phyloP scores from a whole-genome alignment of 768 basidiomycete genomes.

The Suillus occidentalis region DNA sequence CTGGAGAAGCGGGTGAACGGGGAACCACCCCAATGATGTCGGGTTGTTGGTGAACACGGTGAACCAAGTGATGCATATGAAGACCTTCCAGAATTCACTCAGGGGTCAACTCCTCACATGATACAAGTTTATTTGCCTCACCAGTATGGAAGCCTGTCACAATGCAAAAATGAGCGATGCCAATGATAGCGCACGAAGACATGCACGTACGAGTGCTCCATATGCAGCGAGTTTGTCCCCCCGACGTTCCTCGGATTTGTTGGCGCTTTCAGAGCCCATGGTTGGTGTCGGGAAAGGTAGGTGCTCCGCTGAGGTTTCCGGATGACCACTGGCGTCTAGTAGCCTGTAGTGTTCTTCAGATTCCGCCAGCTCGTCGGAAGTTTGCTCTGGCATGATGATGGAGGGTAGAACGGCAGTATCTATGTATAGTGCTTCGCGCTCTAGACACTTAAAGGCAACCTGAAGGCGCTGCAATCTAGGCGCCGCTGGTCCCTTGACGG shows the following conservation, averaged over 20 bases:
- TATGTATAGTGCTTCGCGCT: background rate
- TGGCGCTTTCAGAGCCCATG: conserved; percentile 25
- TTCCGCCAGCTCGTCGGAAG: background rate
- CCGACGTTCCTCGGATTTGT: conserved; percentile 38
- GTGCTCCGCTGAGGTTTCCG: background rate
- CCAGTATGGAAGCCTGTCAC: conserved; percentile 17
- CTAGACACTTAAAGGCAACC: background rate
- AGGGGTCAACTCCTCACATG: conserved; percentile 6
- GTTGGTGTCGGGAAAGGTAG: background rate
- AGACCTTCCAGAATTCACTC: conserved; percentile 30
- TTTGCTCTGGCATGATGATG: conserved; percentile 1
- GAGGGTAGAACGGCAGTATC: background rate
- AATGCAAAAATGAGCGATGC: background rate
- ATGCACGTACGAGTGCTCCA: conserved; percentile 38
- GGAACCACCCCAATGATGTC: conserved; percentile 55
- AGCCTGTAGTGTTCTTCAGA: conserved; percentile 20
- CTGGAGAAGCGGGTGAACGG: conserved; percentile 65
- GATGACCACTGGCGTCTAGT: conserved; percentile 6
- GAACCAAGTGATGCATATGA: conserved; percentile 45
- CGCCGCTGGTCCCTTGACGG: background rate
- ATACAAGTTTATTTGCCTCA: conserved; percentile 12
- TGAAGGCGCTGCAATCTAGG: background rate
- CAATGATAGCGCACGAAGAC: background rate
- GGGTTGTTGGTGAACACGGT: conserved; percentile 48
- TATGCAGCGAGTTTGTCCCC: conserved; percentile 38